A percentile compares a stretch with the other conserved stretches of the same genome.
Conservation (phyloP, 2,329 filamentous ascomycete species). For the Pseudogymnoascus sp. region DNA sequence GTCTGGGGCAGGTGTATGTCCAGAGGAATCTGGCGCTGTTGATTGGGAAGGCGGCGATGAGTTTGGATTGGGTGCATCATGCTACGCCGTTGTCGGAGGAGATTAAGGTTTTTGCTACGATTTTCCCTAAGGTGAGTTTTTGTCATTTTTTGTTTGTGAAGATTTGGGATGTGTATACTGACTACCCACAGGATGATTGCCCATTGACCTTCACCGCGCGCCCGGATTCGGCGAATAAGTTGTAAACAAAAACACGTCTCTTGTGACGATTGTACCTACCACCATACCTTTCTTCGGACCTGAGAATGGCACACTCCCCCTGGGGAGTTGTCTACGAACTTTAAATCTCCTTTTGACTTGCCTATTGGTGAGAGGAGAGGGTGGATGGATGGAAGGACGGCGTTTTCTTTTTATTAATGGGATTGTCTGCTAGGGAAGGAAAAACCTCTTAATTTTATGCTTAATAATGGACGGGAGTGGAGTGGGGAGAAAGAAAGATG, state of each 20-base stretch:
- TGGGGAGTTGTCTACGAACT: background rate
- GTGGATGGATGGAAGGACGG: background rate
- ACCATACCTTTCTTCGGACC: background rate
- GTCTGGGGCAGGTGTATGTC: conserved; percentile 87
- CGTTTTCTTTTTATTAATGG: background rate
- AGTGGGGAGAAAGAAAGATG: background rate
- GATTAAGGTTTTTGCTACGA: conserved; percentile 97
- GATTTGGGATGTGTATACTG: conserved; percentile 21
- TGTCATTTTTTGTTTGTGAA: no score
- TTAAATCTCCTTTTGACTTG: background rate
- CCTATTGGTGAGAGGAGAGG: background rate
- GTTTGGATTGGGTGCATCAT: conserved; percentile 85
- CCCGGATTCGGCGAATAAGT: conserved; percentile 4
- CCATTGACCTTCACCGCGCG: conserved; percentile 58
- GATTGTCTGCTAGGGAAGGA: background rate
- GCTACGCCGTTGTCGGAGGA: conserved; percentile 78
- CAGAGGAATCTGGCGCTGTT: conserved; percentile 81
- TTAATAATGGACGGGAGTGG: background rate
- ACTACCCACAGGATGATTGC: conserved; percentile 63
- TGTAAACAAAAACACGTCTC: background rate
- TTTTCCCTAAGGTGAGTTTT: conserved; percentile 84
- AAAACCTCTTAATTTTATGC: background rate
- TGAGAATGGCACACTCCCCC: background rate
- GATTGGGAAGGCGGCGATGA: conserved; percentile 81
- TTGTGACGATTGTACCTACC: background rate